Evolutionary conservation across 495 filamentous ascomycete genomes (phyloP).

Genomic region (Penicillium paradoxum): DNA sequence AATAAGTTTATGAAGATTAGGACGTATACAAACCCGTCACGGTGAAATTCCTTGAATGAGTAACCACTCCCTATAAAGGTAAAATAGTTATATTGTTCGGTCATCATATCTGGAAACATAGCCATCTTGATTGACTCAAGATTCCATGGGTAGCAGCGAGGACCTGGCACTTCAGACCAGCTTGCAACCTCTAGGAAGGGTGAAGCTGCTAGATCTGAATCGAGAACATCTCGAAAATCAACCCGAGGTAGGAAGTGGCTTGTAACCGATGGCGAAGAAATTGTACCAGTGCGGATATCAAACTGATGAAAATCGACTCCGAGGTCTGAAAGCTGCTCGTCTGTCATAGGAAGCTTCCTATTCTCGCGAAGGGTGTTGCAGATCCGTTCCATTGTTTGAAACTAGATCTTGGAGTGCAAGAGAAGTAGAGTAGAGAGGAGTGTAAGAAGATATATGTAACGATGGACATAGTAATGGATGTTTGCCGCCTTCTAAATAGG

Average conservation of each 20-base stretch:
- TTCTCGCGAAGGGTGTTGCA: background rate
- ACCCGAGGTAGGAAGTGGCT: background rate
- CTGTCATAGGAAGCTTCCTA: conserved; percentile 2
- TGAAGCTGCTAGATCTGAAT: background rate
- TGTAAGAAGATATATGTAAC: too few species aligned
- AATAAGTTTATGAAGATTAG: background rate
- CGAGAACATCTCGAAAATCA: background rate
- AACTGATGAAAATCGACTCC: conserved; percentile 3
- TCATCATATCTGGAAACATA: background rate
- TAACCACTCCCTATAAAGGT: background rate
- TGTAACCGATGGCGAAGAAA: background rate
- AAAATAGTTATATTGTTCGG: background rate
- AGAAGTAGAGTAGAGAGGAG: too few species aligned
- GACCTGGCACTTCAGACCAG: background rate
- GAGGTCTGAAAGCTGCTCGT: conserved; percentile 3
- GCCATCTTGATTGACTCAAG: background rate
- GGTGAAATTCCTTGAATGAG: background rate
- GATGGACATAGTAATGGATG: too few species aligned
- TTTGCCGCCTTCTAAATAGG: too few species aligned
- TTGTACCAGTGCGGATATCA: background rate
- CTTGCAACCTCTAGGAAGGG: background rate
- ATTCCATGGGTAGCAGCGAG: background rate
- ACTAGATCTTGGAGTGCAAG: too few species aligned
- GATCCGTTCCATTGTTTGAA: background rate
- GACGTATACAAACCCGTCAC: background rate